phyloP scores from a whole-genome alignment of 352 stramenopile species.

The Phytophthora capsici region DNA sequence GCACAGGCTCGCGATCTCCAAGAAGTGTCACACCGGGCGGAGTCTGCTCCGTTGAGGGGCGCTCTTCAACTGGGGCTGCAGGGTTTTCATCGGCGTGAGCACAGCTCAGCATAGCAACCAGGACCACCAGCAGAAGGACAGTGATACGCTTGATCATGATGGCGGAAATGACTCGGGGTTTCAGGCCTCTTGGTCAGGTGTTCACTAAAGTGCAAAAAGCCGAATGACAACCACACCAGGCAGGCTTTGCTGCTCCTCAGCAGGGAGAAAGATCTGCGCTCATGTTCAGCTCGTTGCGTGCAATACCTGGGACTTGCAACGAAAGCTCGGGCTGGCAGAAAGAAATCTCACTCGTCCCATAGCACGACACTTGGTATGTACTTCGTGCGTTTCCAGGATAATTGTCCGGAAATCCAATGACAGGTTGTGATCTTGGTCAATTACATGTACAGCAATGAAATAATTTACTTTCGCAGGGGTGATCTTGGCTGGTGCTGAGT shows the following conservation, averaged over 20 bases:
- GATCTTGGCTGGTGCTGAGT: conserved; percentile 91
- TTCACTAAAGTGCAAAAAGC: conserved; percentile 28
- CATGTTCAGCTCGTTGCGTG: conserved; percentile 13
- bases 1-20: conserved; percentile 29
- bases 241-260: neutral
- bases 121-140: conserved; percentile 29
- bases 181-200: conserved; percentile 11
- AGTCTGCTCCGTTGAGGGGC: conserved; percentile 13
- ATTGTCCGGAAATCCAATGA: no score
- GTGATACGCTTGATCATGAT: conserved; percentile 37
- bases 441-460: no score
- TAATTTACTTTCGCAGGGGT: conserved; percentile 54
- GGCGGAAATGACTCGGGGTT: neutral
- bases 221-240: conserved; percentile 15
- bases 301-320: conserved; percentile 14
- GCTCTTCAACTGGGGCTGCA: conserved; percentile 3
- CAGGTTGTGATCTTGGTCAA: no score
- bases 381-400: no score
- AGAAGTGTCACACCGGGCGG: conserved; percentile 35
- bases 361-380: no score
- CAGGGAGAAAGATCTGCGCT: conserved; percentile 13
- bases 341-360: neutral
- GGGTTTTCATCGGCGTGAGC: conserved; percentile 30
- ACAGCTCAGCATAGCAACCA: conserved; percentile 35
- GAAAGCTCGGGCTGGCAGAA: neutral